Evolutionary conservation across 805 yeast species (phyloP).

Genomic region (Candida boleticola): DNA sequence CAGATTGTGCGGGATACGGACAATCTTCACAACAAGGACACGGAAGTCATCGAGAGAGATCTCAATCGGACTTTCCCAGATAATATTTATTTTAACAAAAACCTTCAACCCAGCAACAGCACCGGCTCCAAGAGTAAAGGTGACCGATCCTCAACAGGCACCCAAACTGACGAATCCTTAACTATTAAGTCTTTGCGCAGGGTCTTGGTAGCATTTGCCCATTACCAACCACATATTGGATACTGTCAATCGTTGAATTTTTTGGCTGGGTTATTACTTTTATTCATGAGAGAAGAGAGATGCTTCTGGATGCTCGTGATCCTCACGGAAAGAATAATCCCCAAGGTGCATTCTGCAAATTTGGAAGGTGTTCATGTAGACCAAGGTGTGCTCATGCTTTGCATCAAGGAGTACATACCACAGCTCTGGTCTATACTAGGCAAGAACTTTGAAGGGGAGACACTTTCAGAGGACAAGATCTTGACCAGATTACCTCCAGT

Average conservation of each 20-base stretch:
- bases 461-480: conserved; percentile 47
- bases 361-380: conserved; percentile 93
- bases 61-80: conserved; percentile 94
- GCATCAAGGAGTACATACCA: conserved; percentile 81
- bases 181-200: conserved; percentile 72
- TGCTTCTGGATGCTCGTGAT: conserved; percentile 96
- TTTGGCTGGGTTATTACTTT: conserved; percentile 78
- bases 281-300: conserved; percentile 85
- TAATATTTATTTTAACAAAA: conserved; percentile 70
- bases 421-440: conserved; percentile 64
- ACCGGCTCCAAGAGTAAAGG: not conserved
- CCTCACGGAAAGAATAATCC: conserved; percentile 78
- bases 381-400: conserved; percentile 90
- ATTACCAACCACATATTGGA: conserved; percentile 85
- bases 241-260: conserved; percentile 95
- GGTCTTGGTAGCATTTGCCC: conserved; percentile 79
- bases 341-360: conserved; percentile 87
- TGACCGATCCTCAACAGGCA: not conserved
- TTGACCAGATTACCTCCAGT: conserved; percentile 82
- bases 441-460: conserved; percentile 36
- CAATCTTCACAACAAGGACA: conserved; percentile 61
- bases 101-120: conserved; percentile 5
- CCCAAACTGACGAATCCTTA: not conserved
- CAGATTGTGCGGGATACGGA: conserved; percentile 58
- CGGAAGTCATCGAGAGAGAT: conserved; percentile 93